Conservation (phyloP, 345 rosid genomes). For the Citrus inodora region DNA sequence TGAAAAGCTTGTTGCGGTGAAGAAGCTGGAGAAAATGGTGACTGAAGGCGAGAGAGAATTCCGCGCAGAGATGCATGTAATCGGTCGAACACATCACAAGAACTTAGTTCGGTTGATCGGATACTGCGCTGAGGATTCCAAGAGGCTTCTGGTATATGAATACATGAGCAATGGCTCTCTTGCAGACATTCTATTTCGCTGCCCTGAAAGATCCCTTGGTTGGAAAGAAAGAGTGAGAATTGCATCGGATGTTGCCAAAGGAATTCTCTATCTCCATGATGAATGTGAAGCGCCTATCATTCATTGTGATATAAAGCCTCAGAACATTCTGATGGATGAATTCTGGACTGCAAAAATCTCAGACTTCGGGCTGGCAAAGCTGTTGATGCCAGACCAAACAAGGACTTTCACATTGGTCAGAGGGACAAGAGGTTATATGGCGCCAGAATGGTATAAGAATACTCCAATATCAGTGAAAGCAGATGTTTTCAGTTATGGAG, state of each 20-base stretch:
- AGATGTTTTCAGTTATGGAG: conserved; percentile 23
- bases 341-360: conserved; percentile 4
- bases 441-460: conserved; percentile 22
- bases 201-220: not conserved
- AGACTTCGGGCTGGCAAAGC: conserved; percentile 5
- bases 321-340: conserved; percentile 8
- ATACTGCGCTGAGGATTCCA: conserved; percentile 9
- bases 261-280: conserved; percentile 9
- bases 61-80: conserved; percentile 10
- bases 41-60: conserved; percentile 1
- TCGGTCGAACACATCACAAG: conserved; percentile 13
- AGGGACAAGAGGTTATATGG: conserved; percentile 4
- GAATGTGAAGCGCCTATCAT: not conserved
- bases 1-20: conserved; percentile 10
- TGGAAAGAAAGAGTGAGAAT: conserved; percentile 7
- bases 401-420: not conserved
- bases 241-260: conserved; percentile 2
- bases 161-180: conserved; percentile 16
- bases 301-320: conserved; percentile 18
- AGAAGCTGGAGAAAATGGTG: conserved; percentile 10
- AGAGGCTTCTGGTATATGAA: conserved; percentile 11
- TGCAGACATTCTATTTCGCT: not conserved
- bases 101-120: conserved; percentile 11
- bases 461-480: conserved; percentile 19
- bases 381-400: conserved; percentile 10